phyloP scores from a whole-genome alignment of 2,329 filamentous ascomycete species.

The Aspergillus japonicus region DNA sequence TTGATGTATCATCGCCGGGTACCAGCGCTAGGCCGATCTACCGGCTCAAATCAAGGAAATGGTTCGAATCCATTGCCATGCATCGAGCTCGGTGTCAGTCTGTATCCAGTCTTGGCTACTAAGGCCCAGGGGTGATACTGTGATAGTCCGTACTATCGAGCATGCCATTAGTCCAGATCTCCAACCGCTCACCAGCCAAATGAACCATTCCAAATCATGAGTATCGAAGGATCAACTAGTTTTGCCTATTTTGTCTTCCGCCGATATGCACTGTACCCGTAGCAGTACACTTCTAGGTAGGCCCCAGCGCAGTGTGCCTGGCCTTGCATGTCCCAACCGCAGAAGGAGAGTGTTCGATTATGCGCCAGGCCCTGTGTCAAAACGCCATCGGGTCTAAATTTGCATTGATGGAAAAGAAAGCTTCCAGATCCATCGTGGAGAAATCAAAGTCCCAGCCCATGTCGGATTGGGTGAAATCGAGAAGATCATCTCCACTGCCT shows the following conservation, averaged over 20 bases:
- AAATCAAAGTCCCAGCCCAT: conserved; percentile 44
- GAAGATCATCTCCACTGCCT: conserved; percentile 32
- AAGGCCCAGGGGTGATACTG: background rate
- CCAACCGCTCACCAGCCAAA: background rate
- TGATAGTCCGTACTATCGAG: no score
- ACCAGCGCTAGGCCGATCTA: background rate
- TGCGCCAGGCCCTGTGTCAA: background rate
- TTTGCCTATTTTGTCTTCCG: background rate
- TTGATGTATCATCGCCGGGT: background rate
- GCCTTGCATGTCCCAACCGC: background rate
- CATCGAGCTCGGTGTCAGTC: background rate
- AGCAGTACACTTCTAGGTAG: no score
- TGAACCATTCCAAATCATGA: background rate
- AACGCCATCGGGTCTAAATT: conserved; percentile 16
- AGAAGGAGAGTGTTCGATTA: background rate
- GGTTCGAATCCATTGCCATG: background rate
- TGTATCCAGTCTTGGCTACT: background rate
- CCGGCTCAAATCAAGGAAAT: background rate
- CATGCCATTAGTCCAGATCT: no score
- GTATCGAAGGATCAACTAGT: background rate
- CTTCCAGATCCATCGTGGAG: conserved; percentile 42
- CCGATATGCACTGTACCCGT: background rate
- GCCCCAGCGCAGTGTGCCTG: background rate
- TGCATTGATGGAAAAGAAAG: conserved; percentile 38
- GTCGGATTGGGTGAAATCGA: conserved; percentile 38